Evolutionary conservation across 352 stramenopile species (phyloP).

Genomic region (Phytophthora constricta): DNA sequence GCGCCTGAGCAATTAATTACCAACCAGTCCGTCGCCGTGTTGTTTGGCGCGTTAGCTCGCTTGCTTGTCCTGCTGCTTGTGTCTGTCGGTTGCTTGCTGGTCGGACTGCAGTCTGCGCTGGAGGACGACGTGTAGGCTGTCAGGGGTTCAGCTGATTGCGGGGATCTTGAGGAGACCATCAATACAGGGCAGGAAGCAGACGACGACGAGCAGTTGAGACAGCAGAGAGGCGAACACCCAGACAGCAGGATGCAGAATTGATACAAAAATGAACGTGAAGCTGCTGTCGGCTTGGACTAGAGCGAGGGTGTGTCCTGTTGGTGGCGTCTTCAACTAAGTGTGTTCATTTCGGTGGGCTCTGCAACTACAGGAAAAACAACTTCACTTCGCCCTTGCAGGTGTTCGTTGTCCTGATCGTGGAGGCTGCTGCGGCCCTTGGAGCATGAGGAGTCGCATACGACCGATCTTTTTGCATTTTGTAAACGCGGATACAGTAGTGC

Average conservation of each 20-base stretch:
- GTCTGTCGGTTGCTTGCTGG: too few species aligned
- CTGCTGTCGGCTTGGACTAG: not conserved
- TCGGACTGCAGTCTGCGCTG: not conserved
- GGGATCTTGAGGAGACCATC: too few species aligned
- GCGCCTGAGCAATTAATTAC: slow-evolving; percentile 48
- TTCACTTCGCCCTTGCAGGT: too few species aligned
- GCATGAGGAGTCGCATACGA: slow-evolving; percentile 31
- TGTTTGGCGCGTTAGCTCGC: slow-evolving; percentile 30
- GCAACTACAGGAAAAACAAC: too few species aligned
- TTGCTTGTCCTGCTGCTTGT: slow-evolving; percentile 5
- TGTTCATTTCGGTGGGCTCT: not conserved
- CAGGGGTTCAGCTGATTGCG: too few species aligned
- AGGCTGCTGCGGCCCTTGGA: too few species aligned
- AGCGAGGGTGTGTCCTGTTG: not conserved
- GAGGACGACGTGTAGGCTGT: too few species aligned
- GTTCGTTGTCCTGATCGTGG: too few species aligned
- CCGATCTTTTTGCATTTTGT: slow-evolving; percentile 24
- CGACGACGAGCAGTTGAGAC: too few species aligned
- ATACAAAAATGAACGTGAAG: not conserved
- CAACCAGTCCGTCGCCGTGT: slow-evolving; percentile 28
- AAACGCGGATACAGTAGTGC: not conserved
- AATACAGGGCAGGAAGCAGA: too few species aligned
- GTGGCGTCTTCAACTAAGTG: not conserved
- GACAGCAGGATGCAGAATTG: not conserved
- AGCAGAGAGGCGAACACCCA: not conserved